Base-by-base conservation (phyloP, 2,329 filamentous ascomycete genomes). In the Claviceps pusilla region DNA sequence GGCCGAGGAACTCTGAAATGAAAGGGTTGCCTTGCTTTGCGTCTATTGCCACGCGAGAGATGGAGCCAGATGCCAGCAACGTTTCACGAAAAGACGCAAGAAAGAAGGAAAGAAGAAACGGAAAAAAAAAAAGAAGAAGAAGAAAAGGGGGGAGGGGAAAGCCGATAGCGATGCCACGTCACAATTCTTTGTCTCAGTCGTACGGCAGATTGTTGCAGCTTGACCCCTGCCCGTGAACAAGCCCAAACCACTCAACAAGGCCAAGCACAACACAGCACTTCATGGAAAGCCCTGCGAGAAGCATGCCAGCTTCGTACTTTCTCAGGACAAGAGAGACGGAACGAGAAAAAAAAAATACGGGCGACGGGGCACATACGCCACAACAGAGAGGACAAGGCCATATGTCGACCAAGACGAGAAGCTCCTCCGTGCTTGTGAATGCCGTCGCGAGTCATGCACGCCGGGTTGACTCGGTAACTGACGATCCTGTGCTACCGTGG, bases 171-270 rank as follows among this genome's bases (percentile, higher is more conserved):
- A 51, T 50, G 33, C 16, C 41, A 50, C 52, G 43, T 50, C 41
- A 31, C 41, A 54, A 54, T 54, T 33, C 29, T 28, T 12, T 39
- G 52, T 54, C 52, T 50, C 48, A 50, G 47, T 19, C 14, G 7
- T 29, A 28, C 48, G 31, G 48, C 35, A 28, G 29, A 48, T 39
- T 41, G 35, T 41, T 50, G 33, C 28, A 19, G n/a, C 33, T 46
- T 28, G 19, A 10, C 43, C 19, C 24, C 24, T 24, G 1, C 24
- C 24, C 24, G 24, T 24, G 24, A 24, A 24, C 24, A 24, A 24
- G 24, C 24, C 24, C 24, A 24, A 24, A 24, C 24, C 24, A 24
- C 24, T 1, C 24, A 24, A 24, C 24, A 24, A 24, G 19, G 24
- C 43, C 19, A n/a, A 4, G 41, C 41, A 14, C 16, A 37, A 10